phyloP scores from a whole-genome alignment of 805 yeast species.

The Suhomyces xylopsoci region DNA sequence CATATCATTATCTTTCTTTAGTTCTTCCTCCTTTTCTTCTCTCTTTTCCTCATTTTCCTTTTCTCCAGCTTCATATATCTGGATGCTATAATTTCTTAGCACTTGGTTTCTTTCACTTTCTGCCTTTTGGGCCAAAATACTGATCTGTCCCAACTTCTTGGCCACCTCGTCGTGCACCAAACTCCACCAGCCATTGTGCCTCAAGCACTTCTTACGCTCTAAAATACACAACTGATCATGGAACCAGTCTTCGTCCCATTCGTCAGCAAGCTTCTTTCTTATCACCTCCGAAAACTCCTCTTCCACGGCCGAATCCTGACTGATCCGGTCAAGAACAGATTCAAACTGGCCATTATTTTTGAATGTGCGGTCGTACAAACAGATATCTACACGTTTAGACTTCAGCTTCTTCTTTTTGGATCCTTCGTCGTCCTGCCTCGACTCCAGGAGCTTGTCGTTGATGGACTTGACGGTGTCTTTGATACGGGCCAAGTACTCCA shows the following conservation, averaged over 20 bases:
- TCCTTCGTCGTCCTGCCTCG: conserved; percentile 8
- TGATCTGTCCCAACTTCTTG: conserved; percentile 32
- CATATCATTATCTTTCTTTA: no score
- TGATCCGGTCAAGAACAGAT: not conserved
- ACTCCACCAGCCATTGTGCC: conserved; percentile 53
- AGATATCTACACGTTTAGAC: conserved; percentile 45
- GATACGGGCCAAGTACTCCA: conserved; percentile 22
- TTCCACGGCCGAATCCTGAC: not conserved
- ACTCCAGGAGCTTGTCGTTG: conserved; percentile 31
- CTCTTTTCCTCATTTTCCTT: not conserved
- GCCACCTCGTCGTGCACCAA: conserved; percentile 32
- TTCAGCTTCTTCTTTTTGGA: conserved; percentile 18
- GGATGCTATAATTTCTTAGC: conserved; percentile 37
- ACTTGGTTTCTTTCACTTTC: conserved; percentile 26
- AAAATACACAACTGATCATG: conserved; percentile 39
- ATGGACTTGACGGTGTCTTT: conserved; percentile 36
- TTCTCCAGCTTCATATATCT: conserved; percentile 16
- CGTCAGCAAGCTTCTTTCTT: conserved; percentile 8
- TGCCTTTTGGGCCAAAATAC: conserved; percentile 26
- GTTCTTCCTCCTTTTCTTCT: no score
- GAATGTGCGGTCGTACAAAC: conserved; percentile 47
- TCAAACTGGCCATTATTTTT: not conserved
- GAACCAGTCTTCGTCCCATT: conserved; percentile 13
- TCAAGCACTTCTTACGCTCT: conserved; percentile 54
- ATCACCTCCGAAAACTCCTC: conserved; percentile 2